Evolutionary conservation across 2,329 filamentous ascomycete genomes (phyloP).

Genomic region (Zarea fungicola): DNA sequence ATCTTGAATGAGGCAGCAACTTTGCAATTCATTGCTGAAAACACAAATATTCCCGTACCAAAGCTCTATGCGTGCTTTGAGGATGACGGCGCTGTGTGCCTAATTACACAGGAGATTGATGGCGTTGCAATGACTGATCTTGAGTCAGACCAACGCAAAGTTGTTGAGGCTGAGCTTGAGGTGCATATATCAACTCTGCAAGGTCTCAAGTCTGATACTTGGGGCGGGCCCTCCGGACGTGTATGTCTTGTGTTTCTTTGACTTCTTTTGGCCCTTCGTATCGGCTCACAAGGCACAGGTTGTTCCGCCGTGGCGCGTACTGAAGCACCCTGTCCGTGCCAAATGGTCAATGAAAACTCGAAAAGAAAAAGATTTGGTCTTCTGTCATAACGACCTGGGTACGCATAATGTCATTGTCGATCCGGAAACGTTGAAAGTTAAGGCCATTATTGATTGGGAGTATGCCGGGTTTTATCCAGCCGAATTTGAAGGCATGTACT

Average conservation of each 20-base stretch:
- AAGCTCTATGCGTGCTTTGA: constrained; percentile 18
- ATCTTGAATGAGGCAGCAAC: constrained; percentile 17
- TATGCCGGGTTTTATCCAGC: constrained; percentile 29
- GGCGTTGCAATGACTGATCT: constrained; percentile 16
- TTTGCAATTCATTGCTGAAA: constrained; percentile 15
- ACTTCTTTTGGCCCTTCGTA: neutral
- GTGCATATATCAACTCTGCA: neutral
- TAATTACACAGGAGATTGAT: constrained; percentile 17
- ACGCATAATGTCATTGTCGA: constrained; percentile 16
- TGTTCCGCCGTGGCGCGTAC: neutral
- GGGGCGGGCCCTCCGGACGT: neutral
- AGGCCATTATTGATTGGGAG: constrained; percentile 34
- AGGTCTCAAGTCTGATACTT: neutral
- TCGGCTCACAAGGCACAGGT: neutral
- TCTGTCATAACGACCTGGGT: constrained; percentile 17
- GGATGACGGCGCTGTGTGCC: constrained; percentile 16
- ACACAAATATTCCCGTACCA: constrained; percentile 18
- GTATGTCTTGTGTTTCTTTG: neutral
- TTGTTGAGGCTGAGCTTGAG: constrained; percentile 16
- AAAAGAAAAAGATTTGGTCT: constrained; percentile 17
- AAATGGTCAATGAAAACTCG: constrained; percentile 16
- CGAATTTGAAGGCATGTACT: constrained; percentile 24
- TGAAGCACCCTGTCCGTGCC: neutral
- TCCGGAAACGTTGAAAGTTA: constrained; percentile 24
- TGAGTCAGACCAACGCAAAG: constrained; percentile 3